These are phyloP conservation scores for Apiotrichum gamsii DNA, from an alignment of 1,284 basidiomycete species.

Conservation along the genomic window DNA sequence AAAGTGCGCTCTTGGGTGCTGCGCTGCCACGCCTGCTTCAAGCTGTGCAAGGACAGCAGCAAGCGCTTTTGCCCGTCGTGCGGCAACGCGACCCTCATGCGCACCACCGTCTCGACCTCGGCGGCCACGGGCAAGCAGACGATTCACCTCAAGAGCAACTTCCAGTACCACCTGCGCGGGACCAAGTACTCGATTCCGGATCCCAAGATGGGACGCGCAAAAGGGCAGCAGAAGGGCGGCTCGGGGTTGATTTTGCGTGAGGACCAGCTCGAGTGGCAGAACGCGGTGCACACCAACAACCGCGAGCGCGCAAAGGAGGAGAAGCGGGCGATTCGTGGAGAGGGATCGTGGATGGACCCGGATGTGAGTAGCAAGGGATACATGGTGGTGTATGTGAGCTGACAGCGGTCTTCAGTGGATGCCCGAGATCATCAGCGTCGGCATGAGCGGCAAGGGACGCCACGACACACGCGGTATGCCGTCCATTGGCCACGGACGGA, in stretches of 20 bases:
- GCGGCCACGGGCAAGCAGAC: constrained; percentile 57
- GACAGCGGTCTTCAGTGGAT: constrained; percentile 55
- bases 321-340: constrained; percentile 59
- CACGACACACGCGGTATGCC: constrained; percentile 62
- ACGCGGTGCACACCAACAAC: constrained; percentile 69
- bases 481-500: constrained; percentile 71
- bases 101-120: constrained; percentile 77
- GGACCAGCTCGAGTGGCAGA: constrained; percentile 78
- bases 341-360: constrained; percentile 81
- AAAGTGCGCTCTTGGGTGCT: constrained; percentile 94
- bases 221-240: constrained; percentile 66
- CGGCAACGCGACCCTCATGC: constrained; percentile 84
- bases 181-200: constrained; percentile 89
- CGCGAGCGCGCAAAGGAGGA: constrained; percentile 71
- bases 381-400: not conserved
- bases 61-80: constrained; percentile 98
- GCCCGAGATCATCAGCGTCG: constrained; percentile 72
- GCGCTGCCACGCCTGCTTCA: constrained; percentile 97
- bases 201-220: constrained; percentile 82
- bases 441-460: constrained; percentile 68
- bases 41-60: constrained; percentile 93
- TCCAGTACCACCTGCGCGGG: constrained; percentile 87
- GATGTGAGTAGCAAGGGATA: constrained; percentile 50
- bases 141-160: constrained; percentile 88
- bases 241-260: constrained; percentile 73